Base-by-base conservation (phyloP, 495 filamentous ascomycete genomes). In the Tuber borchii region DNA sequence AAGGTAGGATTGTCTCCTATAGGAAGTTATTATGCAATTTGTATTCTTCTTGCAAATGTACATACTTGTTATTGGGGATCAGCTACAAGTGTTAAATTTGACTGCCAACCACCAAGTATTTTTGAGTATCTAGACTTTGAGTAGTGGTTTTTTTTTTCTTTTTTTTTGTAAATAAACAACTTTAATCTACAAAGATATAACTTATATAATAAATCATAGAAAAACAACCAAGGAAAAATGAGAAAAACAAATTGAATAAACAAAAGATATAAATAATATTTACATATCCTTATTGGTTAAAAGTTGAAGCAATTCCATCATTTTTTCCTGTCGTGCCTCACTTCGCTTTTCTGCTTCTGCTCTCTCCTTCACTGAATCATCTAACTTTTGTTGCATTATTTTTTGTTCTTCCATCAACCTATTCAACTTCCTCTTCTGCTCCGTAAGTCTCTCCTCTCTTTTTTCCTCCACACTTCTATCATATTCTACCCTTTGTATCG, bases 31-130 rank as follows among this genome's bases (percentile, higher is more conserved):
- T 56, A 56, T 56, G 22, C 20, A 10, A 56, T 9, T n/a, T 56
- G 22, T 56, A 56, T 56, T 56, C 48, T 56, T 56, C 48, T 56
- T 56, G 48, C 48, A n/a, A 56, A 56, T 56, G 22, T 56, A 56
- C 48, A 56, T 56, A 56, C 48, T 10, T 56, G 48, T n/a, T n/a
- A 56, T 56, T 56, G 22, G 22, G 22, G 48, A 4, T 56, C 22
- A n/a, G 48, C 48, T 56, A 56, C 22, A 10, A n/a, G 48, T 10
- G 22, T 56, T 56, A 56, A 56, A n/a, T 56, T 56, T n/a, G 48
- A 3, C 22, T 56, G 8, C 48, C 20, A n/a, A 56, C 48, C 22
- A 12, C 22, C 22, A 10, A 56, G 48, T n/a, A n/a, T 56, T 56
- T 56, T n/a, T 56, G 22, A n/a, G 48, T 56, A 56, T 56, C 48